Base-by-base conservation (phyloP, 352 stramenopile species). In the Discostella stelligera region DNA sequence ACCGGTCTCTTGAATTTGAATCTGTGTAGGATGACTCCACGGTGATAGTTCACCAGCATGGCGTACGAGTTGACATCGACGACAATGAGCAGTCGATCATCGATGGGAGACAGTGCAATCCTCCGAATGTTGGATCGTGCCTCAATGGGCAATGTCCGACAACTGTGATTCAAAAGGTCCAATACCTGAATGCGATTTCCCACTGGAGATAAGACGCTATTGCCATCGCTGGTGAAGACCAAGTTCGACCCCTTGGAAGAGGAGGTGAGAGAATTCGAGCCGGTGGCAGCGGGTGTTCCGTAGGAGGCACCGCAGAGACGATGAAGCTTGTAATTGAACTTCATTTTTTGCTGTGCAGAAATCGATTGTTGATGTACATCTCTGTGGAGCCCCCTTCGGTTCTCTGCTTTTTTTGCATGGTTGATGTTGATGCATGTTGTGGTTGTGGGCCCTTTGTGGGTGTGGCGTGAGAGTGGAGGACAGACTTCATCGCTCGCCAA, bases 301-400 rank as follows among this genome's bases (percentile, higher is more conserved):
- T 92, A 92, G 27, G 88, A 89, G 25, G 86, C 79, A 20, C 86
- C 89, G 71, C 86, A 91, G 13, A 93, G 69, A 20, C 89, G 76
- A 58, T 90, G 82, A 23, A 94, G 77, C 49, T 92, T 92, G 76
- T 90, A 93, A 63, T 93, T 93, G 62, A 93, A 93, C 66, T 93
- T 93, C 88, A 93, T 93, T 3, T 13, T 44, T 44, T 44, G 37
- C 7, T 3, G 4, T 44, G 37, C 27, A 32, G 27, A 32, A 32
- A 5, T 32, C 27, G n/a, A n/a, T n/a, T n/a, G n/a, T n/a, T n/a
- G n/a, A n/a, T n/a, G n/a, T n/a, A n/a, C n/a, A n/a, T n/a, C n/a
- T n/a, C n/a, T n/a, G n/a, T n/a, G n/a, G n/a, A n/a, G n/a, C n/a
- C n/a, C n/a, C n/a, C n/a, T n/a, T n/a, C n/a, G n/a, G n/a, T n/a